Evolutionary conservation across 75 land plant genomes (phyloP).

Genomic region (Sequoiadendron giganteum): DNA sequence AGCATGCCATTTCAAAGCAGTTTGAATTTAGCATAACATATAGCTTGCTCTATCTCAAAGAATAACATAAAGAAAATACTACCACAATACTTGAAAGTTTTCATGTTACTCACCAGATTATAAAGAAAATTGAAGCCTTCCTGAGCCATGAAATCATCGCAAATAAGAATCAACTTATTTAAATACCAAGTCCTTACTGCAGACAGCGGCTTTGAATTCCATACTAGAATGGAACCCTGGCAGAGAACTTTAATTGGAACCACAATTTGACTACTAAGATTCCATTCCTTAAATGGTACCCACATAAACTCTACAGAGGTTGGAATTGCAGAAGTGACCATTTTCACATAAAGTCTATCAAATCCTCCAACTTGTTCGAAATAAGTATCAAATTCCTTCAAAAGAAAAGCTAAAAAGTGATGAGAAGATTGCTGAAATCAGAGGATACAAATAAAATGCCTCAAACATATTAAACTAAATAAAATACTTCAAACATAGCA

Average conservation of each 20-base stretch:
- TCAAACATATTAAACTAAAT: background rate
- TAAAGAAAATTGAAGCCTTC: constrained; percentile 48
- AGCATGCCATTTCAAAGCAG: constrained; percentile 65
- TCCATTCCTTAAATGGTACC: constrained; percentile 79
- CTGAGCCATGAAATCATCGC: constrained; percentile 63
- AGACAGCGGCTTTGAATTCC: constrained; percentile 43
- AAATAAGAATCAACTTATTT: constrained; percentile 31
- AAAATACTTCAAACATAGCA: background rate
- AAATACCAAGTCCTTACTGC: constrained; percentile 24
- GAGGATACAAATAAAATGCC: background rate
- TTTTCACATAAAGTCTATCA: constrained; percentile 70
- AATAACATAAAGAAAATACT: background rate
- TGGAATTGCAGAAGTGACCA: constrained; percentile 70
- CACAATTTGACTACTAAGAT: constrained; percentile 41
- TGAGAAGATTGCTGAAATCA: background rate
- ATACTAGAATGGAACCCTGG: constrained; percentile 31
- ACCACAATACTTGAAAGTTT: background rate
- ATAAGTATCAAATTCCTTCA: constrained; percentile 60
- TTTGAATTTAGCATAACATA: constrained; percentile 12
- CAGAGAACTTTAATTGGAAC: constrained; percentile 31
- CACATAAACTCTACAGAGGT: constrained; percentile 68
- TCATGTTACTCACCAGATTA: constrained; percentile 32
- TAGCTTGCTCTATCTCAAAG: background rate
- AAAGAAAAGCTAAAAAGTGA: background rate
- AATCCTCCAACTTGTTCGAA: constrained; percentile 84